Evolutionary conservation across 2,329 filamentous ascomycete genomes (phyloP), one percentile per base, ranked within the genome.

Genomic region (Diaporthe longicolla): DNA sequence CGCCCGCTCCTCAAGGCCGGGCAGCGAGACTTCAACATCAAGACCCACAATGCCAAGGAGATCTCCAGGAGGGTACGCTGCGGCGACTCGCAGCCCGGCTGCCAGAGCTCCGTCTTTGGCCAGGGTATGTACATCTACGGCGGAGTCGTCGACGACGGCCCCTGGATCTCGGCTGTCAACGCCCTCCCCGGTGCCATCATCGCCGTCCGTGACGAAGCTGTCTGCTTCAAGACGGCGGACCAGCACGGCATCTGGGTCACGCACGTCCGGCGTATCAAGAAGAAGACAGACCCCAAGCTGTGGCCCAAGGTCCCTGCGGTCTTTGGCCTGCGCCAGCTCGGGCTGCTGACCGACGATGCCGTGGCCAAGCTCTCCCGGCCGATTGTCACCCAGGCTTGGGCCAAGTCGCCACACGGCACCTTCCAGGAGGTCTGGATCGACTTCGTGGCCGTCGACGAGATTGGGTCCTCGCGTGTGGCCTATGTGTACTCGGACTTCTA

Each of bases 401-500:
- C 79, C 1, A 78, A 77, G 37, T 77, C 79, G 6, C 35, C 77
- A 6, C 75, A 79, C 29, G 76, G 71, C 24, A 84, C 83, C 1
- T 81, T 83, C 55, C 84, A 85, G 74, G 83, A 85, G 57, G 78
- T 84, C 24, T 84, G 81, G 80, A 77, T 85, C 17, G 83, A 85
- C 37, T 82, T 82, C 54, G 79, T 77, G 19, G 73, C 76, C 13
- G 79, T 81, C 45, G 77, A 78, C 21, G 66, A 66, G 9, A 24
- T 10, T 11, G 76, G 78, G 15, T 58, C 70, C 17, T 71, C 76
- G 15, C 79, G 78, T 21, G 77, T 82, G 9, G 84, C 84, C 0
- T 84, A 84, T 70, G 75, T 85, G n/a, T 82, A 83, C 76, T 85
- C 84, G 71, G 79, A 85, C 70, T 84, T 84, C 70, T 85, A 85